phyloP scores from a whole-genome alignment of 1,284 basidiomycete genomes.

The Amylostereum chailletii region DNA sequence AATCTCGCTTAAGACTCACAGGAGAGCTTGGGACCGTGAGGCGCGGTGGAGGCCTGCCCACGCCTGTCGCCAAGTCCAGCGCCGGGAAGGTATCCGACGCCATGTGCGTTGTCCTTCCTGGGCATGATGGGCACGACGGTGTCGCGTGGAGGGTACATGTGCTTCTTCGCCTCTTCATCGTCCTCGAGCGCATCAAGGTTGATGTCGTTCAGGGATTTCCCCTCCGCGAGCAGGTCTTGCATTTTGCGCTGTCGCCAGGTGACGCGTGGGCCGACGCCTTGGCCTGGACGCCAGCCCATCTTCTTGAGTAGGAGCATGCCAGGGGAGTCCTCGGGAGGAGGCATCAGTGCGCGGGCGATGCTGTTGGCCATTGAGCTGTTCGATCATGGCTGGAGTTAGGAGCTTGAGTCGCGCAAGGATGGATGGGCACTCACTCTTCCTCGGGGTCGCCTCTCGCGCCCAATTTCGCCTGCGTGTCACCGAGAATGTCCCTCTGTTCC shows the following conservation, averaged over 20 bases:
- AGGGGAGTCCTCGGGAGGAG: slow-evolving; percentile 57
- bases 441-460: slow-evolving; percentile 28
- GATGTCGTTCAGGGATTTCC: slow-evolving; percentile 28
- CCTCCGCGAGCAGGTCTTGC: slow-evolving; percentile 48
- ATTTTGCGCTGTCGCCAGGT: slow-evolving; percentile 66
- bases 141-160: slow-evolving; percentile 82
- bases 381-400: slow-evolving; percentile 1
- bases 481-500: slow-evolving; percentile 63
- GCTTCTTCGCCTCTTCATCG: slow-evolving; percentile 74
- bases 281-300: slow-evolving; percentile 92
- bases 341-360: slow-evolving; percentile 53
- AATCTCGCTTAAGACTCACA: slow-evolving; percentile 27
- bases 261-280: slow-evolving; percentile 90
- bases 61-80: slow-evolving; percentile 55
- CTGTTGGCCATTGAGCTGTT: slow-evolving; percentile 51
- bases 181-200: slow-evolving; percentile 30
- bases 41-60: slow-evolving; percentile 22
- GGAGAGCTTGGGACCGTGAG: slow-evolving; percentile 49
- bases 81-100: slow-evolving; percentile 71
- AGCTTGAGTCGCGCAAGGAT: slow-evolving; percentile 3
- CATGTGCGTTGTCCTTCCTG: slow-evolving; percentile 69
- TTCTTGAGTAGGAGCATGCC: slow-evolving; percentile 83
- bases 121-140: slow-evolving; percentile 54
- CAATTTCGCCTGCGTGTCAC: slow-evolving; percentile 43
- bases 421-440: slow-evolving; percentile 45